phyloP scores from a whole-genome alignment of 2,329 filamentous ascomycete species.

The Orbilia quercus region DNA sequence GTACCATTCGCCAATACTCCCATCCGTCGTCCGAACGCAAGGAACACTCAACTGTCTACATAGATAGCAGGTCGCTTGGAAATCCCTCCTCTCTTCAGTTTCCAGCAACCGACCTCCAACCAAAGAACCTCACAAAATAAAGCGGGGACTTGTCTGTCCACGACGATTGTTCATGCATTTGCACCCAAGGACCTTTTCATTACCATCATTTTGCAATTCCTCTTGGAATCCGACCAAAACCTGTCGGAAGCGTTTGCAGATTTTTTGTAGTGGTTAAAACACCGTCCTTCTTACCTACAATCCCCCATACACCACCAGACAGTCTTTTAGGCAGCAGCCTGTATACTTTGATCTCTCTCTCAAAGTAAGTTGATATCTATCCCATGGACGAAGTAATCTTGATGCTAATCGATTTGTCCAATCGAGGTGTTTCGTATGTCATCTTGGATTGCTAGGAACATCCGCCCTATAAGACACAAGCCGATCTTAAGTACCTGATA shows the following conservation, averaged over 20 bases:
- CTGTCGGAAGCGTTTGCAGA: constrained; percentile 56
- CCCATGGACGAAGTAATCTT: background rate
- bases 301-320: constrained; percentile 20
- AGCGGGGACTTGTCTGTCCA: constrained; percentile 56
- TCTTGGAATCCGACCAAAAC: constrained; percentile 57
- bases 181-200: constrained; percentile 57
- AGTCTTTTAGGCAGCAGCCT: constrained; percentile 34
- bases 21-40: background rate
- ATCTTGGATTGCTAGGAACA: constrained; percentile 48
- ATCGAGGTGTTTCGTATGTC: constrained; percentile 53
- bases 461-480: constrained; percentile 51
- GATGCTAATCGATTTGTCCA: background rate
- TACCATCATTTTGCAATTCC: constrained; percentile 57
- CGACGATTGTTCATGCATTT: constrained; percentile 57
- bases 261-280: constrained; percentile 57
- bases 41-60: constrained; percentile 4
- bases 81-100: constrained; percentile 38
- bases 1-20: constrained; percentile 28
- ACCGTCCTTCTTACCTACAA: constrained; percentile 30
- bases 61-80: constrained; percentile 9
- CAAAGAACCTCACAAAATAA: constrained; percentile 24
- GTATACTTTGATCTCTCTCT: constrained; percentile 27
- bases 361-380: constrained; percentile 33
- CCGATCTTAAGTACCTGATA: constrained; percentile 54
- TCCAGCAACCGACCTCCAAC: constrained; percentile 29